These are phyloP conservation scores for Opeltia flavorubescens DNA, from an alignment of 495 filamentous ascomycete species.

Conservation along the genomic window DNA sequence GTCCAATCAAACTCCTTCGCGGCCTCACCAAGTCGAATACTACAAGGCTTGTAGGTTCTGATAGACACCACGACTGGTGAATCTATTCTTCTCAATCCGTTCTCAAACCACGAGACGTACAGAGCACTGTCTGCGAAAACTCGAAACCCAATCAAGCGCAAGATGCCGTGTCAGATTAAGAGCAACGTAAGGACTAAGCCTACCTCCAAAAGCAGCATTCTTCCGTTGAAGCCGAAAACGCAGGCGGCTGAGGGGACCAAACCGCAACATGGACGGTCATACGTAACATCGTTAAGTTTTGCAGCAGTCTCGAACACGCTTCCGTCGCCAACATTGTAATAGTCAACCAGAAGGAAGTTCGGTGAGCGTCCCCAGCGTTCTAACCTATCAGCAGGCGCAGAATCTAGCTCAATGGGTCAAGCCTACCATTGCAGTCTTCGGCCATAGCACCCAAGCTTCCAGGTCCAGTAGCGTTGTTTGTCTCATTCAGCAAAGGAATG, in stretches of 20 bases:
- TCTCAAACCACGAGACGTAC: no score
- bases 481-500: constrained; percentile 45
- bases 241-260: constrained; percentile 7
- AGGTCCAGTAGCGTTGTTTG: constrained; percentile 49
- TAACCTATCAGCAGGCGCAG: constrained; percentile 13
- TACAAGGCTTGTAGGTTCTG: no score
- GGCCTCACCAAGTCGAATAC: no score
- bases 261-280: constrained; percentile 62
- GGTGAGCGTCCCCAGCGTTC: constrained; percentile 56
- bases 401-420: neutral
- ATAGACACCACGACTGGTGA: no score
- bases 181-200: no score
- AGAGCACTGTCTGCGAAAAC: no score
- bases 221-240: no score
- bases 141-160: no score
- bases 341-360: constrained; percentile 82
- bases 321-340: constrained; percentile 67
- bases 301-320: constrained; percentile 88
- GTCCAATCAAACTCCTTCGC: no score
- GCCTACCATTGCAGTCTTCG: constrained; percentile 49
- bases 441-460: constrained; percentile 63
- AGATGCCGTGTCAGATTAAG: no score
- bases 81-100: no score
- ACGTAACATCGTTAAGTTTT: constrained; percentile 71
- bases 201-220: no score